Base-by-base conservation (phyloP, 495 filamentous ascomycete genomes). In the Talaromyces borbonicus region DNA sequence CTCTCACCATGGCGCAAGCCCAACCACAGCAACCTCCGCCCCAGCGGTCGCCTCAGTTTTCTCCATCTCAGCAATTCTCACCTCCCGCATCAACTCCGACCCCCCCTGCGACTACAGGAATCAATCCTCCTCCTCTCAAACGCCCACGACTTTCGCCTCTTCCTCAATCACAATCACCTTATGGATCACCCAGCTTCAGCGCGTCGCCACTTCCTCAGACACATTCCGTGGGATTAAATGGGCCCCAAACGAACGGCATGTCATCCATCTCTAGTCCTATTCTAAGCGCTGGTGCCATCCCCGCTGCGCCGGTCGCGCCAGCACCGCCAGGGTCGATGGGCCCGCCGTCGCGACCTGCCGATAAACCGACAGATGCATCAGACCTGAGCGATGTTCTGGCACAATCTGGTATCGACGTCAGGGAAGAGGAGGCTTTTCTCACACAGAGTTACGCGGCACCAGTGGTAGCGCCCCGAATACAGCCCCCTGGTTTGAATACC, bases 381-480 rank as follows among this genome's bases (percentile, higher is more conserved):
- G 78, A 86, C 46, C 68, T 87, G 40, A 81, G 75, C 38, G 89
- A 95, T 69, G 80, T 88, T 37, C 57, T 95, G 47, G 75, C 77
- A 23, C 81, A 78, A 25, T 84, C 87, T 18, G 88, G 86, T 40
- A 82, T 95, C 47, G 84, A 95, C 68, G 66, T 94, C 1, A 77
- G 77, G 42, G 87, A 83, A 56, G 89, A 95, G 57, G 86, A 90
- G 50, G 81, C 84, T 31, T 79, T 71, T 48, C 62, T 90, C 46
- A 75, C 80, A 16, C 73, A 74, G 47, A 69, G 72, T 36, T 81
- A 78, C 67, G 72, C 67, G 54, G 74, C 60, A 56, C 72, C 51
- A 22, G 73, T 69, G 49, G 60, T 58, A 56, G 56, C 59, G 52
- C 54, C 59, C 48, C 51, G 65, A 68, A 60, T 63, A 61, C 59